phyloP scores from a whole-genome alignment of 2,329 filamentous ascomycete genomes.

The Colletotrichum paranaense region DNA sequence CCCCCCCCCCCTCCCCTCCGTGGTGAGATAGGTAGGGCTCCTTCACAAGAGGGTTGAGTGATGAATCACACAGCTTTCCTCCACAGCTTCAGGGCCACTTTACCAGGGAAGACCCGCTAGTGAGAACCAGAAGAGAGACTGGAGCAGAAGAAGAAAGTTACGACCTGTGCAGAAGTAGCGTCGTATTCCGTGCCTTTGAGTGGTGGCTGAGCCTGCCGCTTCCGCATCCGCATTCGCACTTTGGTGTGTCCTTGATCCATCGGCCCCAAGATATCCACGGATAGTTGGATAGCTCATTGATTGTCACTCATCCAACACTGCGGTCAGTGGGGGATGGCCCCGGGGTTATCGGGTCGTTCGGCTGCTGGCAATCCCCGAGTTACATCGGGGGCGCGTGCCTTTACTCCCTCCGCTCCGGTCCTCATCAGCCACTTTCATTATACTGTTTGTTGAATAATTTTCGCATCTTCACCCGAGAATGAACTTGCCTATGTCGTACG shows the following conservation, averaged over 20 bases:
- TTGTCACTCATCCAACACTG: background rate
- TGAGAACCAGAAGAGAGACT: background rate
- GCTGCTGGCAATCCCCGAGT: slow-evolving; percentile 22
- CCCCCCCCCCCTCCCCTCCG: too few species aligned
- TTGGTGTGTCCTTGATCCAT: background rate
- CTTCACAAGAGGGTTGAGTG: background rate
- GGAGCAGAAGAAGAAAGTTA: slow-evolving; percentile 1
- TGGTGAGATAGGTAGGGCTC: background rate
- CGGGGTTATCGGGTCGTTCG: slow-evolving; percentile 30
- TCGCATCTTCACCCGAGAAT: background rate
- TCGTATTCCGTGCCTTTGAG: slow-evolving; percentile 14
- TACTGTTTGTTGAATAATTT: background rate
- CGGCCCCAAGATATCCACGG: background rate
- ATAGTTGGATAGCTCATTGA: background rate
- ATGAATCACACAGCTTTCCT: background rate
- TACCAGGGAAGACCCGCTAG: background rate
- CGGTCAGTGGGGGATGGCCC: slow-evolving; percentile 4
- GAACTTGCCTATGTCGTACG: too few species aligned
- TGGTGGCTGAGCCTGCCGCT: slow-evolving; percentile 25
- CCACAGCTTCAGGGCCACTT: too few species aligned
- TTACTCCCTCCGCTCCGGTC: slow-evolving; percentile 3
- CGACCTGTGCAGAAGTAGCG: slow-evolving; percentile 31
- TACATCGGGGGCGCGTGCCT: background rate
- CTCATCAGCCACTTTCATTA: background rate
- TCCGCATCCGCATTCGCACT: slow-evolving; percentile 31